Conservation (phyloP, 2,329 filamentous ascomycete species). For the Alternaria arborescens region DNA sequence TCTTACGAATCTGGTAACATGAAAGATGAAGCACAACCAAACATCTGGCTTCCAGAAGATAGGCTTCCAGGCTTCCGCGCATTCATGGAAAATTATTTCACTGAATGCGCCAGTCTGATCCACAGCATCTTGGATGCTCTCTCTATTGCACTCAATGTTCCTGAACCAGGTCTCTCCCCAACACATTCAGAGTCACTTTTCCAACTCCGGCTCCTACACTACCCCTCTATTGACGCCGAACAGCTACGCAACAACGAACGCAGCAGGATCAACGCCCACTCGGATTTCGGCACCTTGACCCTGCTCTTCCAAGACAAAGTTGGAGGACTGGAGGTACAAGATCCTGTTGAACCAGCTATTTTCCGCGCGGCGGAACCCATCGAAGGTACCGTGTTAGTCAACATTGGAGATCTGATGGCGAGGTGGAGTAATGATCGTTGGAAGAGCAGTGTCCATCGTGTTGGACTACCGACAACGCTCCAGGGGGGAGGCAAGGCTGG, state of each 20-base stretch:
- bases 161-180: too few relatives aligned
- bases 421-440: constrained; percentile 51
- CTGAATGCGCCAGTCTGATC: constrained; percentile 27
- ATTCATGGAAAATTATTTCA: constrained; percentile 42
- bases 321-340: constrained; percentile 52
- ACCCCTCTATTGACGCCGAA: constrained; percentile 22
- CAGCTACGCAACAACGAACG: constrained; percentile 36
- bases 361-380: constrained; percentile 45
- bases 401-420: constrained; percentile 53
- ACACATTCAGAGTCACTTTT: too few relatives aligned
- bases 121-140: constrained; percentile 40
- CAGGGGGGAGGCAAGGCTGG: constrained; percentile 2
- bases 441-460: constrained; percentile 52
- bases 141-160: constrained; percentile 28
- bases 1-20: too few relatives aligned
- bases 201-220: too few relatives aligned
- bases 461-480: constrained; percentile 38
- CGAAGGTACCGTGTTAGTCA: constrained; percentile 48
- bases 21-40: too few relatives aligned
- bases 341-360: constrained; percentile 34
- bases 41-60: too few relatives aligned
- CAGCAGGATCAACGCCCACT: constrained; percentile 53
- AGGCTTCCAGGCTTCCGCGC: constrained; percentile 46
- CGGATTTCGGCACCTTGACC: constrained; percentile 54
- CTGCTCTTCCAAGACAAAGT: constrained; percentile 54